Evolutionary conservation across 306 rosid species (phyloP).

Genomic region (Malus asiatica): DNA sequence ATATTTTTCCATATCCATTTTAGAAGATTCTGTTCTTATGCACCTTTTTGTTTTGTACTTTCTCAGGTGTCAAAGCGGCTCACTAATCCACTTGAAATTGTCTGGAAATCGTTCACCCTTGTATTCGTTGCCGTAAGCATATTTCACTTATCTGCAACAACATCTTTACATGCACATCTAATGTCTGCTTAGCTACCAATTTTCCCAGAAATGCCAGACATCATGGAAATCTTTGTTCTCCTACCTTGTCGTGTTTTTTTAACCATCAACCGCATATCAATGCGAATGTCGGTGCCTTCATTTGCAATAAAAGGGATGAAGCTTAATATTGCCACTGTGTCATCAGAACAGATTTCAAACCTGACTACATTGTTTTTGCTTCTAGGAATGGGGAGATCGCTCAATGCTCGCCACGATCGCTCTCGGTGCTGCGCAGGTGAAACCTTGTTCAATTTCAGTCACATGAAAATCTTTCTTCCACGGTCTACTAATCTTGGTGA

Average conservation of each 20-base stretch:
- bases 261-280: not conserved
- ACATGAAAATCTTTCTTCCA: not conserved
- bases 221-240: not conserved
- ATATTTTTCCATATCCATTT: not conserved
- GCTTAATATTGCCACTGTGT: not conserved
- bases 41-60: not conserved
- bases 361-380: conserved; percentile 17
- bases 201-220: not conserved
- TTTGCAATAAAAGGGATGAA: not conserved
- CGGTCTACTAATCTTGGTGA: conserved; percentile 1
- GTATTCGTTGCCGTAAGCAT: conserved; percentile 87
- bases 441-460: conserved; percentile 15
- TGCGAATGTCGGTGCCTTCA: not conserved
- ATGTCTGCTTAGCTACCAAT: not conserved
- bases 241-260: not conserved
- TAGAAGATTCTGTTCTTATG: not conserved
- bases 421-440: conserved; percentile 93
- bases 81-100: conserved; percentile 73
- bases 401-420: conserved; percentile 99
- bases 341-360: conserved; percentile 12
- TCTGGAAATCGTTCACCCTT: conserved; percentile 95
- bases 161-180: not conserved
- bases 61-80: conserved; percentile 60
- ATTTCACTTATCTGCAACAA: conserved; percentile 3
- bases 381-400: conserved; percentile 99